Percentiles rank a stretch among this genome's conserved stretches.
Evolutionary conservation across 169 alveolate genomes (phyloP).

Genomic region (Amoebophrya sp.): DNA sequence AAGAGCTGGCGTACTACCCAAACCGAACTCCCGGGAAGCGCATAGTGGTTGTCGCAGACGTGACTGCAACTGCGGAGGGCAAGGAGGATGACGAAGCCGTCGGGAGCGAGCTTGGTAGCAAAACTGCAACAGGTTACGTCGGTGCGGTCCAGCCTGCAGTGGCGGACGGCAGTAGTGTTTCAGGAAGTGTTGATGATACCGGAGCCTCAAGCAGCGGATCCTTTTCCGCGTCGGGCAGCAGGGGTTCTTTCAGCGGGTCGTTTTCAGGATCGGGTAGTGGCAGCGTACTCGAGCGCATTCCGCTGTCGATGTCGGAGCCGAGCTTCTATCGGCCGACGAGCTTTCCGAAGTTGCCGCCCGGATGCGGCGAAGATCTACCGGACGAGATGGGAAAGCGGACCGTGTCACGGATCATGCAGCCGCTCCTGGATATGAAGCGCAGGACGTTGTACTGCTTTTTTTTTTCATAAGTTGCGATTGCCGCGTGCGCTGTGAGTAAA

Average conservation of each 20-base stretch:
- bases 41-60: too few species aligned
- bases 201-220: too few species aligned
- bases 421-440: not conserved
- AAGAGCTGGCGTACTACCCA: not conserved
- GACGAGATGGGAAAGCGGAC: constrained; percentile 2
- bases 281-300: not conserved
- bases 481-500: too few species aligned
- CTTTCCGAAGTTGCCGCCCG: not conserved
- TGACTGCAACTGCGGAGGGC: too few species aligned
- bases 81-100: not conserved
- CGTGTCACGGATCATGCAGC: not conserved
- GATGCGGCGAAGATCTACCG: not conserved
- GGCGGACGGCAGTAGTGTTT: too few species aligned
- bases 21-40: too few species aligned
- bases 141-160: too few species aligned
- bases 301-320: constrained; percentile 4
- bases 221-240: too few species aligned
- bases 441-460: not conserved
- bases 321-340: not conserved
- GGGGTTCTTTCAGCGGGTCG: too few species aligned
- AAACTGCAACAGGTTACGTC: too few species aligned
- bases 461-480: too few species aligned
- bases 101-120: not conserved
- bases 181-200: too few species aligned
- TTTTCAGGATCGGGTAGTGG: not conserved